phyloP scores from a whole-genome alignment of 805 yeast species.

The Kodamaea laetipori region DNA sequence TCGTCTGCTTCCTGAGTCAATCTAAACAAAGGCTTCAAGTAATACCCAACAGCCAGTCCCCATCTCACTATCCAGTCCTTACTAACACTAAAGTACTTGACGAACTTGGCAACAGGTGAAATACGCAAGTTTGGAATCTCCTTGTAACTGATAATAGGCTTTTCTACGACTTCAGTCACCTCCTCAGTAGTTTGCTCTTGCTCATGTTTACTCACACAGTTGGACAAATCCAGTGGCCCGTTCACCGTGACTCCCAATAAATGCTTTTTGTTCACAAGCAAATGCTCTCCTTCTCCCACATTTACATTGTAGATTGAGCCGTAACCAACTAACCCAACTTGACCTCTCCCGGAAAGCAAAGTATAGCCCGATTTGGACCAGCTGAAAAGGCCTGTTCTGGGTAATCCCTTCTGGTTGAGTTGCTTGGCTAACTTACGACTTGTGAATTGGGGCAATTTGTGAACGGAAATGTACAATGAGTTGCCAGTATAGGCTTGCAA shows the following conservation, averaged over 20 bases:
- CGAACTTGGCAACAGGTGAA: slow-evolving; percentile 11
- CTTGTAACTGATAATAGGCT: slow-evolving; percentile 7
- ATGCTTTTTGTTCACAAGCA: slow-evolving; percentile 47
- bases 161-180: slow-evolving; percentile 1
- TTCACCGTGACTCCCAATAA: slow-evolving; percentile 53
- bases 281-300: slow-evolving; percentile 48
- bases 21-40: slow-evolving; percentile 2
- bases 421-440: slow-evolving; percentile 34
- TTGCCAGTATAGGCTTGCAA: slow-evolving; percentile 57
- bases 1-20: slow-evolving; percentile 16
- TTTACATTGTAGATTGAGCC: slow-evolving; percentile 55
- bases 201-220: slow-evolving; percentile 35
- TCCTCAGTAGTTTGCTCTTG: slow-evolving; percentile 14
- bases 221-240: slow-evolving; percentile 49
- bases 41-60: neutral
- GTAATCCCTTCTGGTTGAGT: slow-evolving; percentile 22
- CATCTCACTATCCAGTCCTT: slow-evolving; percentile 9
- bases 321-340: slow-evolving; percentile 52
- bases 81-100: slow-evolving; percentile 11
- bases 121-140: slow-evolving; percentile 4
- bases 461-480: slow-evolving; percentile 45
- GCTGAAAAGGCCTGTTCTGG: slow-evolving; percentile 43
- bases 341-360: slow-evolving; percentile 59
- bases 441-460: slow-evolving; percentile 41
- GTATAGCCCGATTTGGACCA: slow-evolving; percentile 46